Evolutionary conservation across 345 rosid species (phyloP), one percentile per base, ranked within the genome.

Genomic region (Toxicodendron radicans): DNA sequence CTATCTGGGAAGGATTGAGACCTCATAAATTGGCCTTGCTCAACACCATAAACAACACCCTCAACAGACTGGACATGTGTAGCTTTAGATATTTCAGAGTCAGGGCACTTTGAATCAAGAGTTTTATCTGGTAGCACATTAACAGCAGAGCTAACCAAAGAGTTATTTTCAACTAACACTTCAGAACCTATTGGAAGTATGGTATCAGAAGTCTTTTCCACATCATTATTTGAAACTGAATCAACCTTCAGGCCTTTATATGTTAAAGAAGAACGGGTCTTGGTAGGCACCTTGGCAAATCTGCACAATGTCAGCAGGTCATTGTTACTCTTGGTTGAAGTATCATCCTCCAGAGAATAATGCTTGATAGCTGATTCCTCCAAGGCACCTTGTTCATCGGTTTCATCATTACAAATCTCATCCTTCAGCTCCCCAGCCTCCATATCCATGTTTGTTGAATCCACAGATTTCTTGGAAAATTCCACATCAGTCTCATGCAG

Each of bases 221-320:
- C 87, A 64, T 75, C 88, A 58, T 75, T 80, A 23, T 62, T 80
- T 59, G 80, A 73, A 83, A 80, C 73, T 30, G 68, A 57, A 58
- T 86, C 81, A 71, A 54, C 79, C 81, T 83, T 90, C 64, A 81
- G 59, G 46, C 66, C 77, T 78, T 82, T 87, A 33, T 43, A 64
- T 66, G 85, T 79, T 82, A 92, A 77, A 64, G 97, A 86, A 68
- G 99, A 90, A 56, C 98, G 97, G 3, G 80, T 90, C 84, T 81
- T 95, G 16, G 97, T 95, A 58, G 97, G 96, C 68, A 95, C 85
- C 78, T 95, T 95, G 69, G 84, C 84, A 67, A 95, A 89, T 71
- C 87, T 95, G 80, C 99, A 88, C 41, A 89, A 79, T 30, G 85
- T 72, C 27, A 87, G 85, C 78, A 95, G 86, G 85, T 85, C 92